Evolutionary conservation across 257 asterid genomes (phyloP).

Genomic region (Striga asiatica): DNA sequence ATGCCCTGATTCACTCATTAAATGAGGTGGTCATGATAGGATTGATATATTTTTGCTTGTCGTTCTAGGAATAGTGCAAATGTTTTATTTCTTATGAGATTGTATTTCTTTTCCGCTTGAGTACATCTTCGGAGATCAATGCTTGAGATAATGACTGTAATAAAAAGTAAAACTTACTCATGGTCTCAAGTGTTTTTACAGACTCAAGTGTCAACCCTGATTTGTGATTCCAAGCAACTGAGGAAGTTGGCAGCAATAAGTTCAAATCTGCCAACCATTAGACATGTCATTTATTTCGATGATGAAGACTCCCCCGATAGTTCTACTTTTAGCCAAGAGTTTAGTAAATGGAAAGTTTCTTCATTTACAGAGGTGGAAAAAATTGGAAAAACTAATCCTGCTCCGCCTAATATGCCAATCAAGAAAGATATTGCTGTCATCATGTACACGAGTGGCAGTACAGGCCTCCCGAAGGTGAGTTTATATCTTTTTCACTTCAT

Average conservation of each 20-base stretch:
- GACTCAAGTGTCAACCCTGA: conserved; percentile 81
- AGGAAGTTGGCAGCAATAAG: conserved; percentile 55
- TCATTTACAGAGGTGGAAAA: conserved; percentile 70
- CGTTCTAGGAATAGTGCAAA: background rate
- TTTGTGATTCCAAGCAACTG: conserved; percentile 72
- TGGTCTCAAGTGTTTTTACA: conserved; percentile 27
- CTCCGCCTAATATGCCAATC: conserved; percentile 47
- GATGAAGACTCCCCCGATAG: conserved; percentile 38
- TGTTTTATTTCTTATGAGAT: background rate
- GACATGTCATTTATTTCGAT: conserved; percentile 56
- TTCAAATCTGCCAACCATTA: conserved; percentile 51
- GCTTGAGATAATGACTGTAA: conserved; percentile 1
- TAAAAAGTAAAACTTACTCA: conserved; percentile 6
- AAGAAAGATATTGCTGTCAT: conserved; percentile 81
- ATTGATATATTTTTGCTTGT: background rate
- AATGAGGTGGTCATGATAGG: conserved; percentile 51
- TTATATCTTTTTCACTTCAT: conserved; percentile 3
- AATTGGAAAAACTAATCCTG: conserved; percentile 52
- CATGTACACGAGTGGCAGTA: conserved; percentile 97
- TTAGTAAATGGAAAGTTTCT: conserved; percentile 40
- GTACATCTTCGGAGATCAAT: background rate
- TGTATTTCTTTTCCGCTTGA: conserved; percentile 2
- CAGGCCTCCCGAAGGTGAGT: conserved; percentile 85
- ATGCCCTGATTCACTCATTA: conserved; percentile 71
- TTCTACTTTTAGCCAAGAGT: conserved; percentile 25